Conservation (phyloP, 768 basidiomycete genomes). For the Phanerochaete carnosa region DNA sequence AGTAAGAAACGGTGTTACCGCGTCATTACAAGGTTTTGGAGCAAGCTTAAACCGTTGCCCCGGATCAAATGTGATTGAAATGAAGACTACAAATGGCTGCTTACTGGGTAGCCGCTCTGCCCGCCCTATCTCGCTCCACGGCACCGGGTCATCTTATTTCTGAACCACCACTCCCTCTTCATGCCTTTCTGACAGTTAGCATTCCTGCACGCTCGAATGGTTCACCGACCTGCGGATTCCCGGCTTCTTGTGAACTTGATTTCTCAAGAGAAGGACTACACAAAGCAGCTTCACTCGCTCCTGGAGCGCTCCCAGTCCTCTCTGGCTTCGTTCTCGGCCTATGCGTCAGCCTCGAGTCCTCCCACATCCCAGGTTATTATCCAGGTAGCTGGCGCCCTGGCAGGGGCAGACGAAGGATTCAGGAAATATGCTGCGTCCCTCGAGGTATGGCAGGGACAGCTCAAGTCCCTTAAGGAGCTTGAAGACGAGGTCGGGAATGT, state of each 20-base stretch:
- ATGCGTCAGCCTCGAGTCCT: constrained; percentile 63
- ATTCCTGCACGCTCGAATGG: constrained; percentile 40
- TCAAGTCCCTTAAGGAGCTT: constrained; percentile 56
- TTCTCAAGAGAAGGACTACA: constrained; percentile 67
- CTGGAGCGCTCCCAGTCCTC: constrained; percentile 59
- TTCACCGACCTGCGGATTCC: constrained; percentile 70
- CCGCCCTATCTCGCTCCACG: neutral
- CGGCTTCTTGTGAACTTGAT: constrained; percentile 69
- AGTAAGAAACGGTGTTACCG: neutral
- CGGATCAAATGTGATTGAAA: too few relatives aligned
- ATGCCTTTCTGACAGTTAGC: neutral
- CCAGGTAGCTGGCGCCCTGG: constrained; percentile 54
- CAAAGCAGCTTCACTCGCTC: constrained; percentile 54
- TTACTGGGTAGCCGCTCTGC: neutral
- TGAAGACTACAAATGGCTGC: too few relatives aligned
- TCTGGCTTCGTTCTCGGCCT: constrained; percentile 65
- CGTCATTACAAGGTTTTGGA: too few relatives aligned
- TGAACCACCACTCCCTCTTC: neutral
- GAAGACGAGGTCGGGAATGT: constrained; percentile 74
- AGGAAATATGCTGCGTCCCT: constrained; percentile 55
- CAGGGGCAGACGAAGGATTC: constrained; percentile 67
- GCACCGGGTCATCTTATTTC: neutral
- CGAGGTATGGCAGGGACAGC: constrained; percentile 62
- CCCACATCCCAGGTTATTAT: constrained; percentile 48
- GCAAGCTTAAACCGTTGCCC: too few relatives aligned